phyloP scores from a whole-genome alignment of 2,329 filamentous ascomycete genomes.

The Cytospora paraplurivora region DNA sequence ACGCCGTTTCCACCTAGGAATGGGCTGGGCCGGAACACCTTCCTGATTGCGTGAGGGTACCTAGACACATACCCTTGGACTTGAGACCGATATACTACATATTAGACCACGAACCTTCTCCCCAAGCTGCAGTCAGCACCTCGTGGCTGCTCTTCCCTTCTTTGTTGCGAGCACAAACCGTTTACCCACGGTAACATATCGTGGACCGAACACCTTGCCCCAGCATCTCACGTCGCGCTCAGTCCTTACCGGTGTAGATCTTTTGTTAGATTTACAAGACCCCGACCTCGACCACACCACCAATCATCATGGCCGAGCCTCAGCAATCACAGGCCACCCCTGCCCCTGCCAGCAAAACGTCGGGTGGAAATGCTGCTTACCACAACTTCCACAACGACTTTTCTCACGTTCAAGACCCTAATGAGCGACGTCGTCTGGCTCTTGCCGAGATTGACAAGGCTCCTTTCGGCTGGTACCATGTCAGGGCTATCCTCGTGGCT shows the following conservation, averaged over 20 bases:
- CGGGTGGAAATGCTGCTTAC: constrained; percentile 70
- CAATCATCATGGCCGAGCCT: constrained; percentile 30
- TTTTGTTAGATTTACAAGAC: not conserved
- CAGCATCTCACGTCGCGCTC: constrained; percentile 5
- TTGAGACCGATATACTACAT: not conserved
- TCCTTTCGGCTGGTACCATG: constrained; percentile 82
- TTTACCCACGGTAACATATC: not conserved
- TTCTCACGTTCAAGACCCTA: constrained; percentile 65
- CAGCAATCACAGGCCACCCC: constrained; percentile 24
- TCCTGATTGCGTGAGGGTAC: constrained; percentile 8
- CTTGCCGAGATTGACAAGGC: constrained; percentile 82
- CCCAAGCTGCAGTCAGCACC: constrained; percentile 6
- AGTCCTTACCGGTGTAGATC: not conserved
- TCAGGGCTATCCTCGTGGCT: constrained; percentile 74
- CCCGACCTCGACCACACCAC: not conserved
- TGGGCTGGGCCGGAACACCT: constrained; percentile 3
- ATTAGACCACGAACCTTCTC: constrained; percentile 24
- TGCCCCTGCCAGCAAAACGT: constrained; percentile 47
- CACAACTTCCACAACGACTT: constrained; percentile 80
- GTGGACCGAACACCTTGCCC: constrained; percentile 1
- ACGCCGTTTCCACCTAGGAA: constrained; percentile 10
- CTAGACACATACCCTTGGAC: not conserved
- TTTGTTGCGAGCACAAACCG: not conserved
- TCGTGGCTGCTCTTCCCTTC: not conserved
- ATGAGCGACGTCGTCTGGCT: constrained; percentile 76